phyloP scores from a whole-genome alignment of 176 grass and related monocot genomes.

The Saccharum officinarum region DNA sequence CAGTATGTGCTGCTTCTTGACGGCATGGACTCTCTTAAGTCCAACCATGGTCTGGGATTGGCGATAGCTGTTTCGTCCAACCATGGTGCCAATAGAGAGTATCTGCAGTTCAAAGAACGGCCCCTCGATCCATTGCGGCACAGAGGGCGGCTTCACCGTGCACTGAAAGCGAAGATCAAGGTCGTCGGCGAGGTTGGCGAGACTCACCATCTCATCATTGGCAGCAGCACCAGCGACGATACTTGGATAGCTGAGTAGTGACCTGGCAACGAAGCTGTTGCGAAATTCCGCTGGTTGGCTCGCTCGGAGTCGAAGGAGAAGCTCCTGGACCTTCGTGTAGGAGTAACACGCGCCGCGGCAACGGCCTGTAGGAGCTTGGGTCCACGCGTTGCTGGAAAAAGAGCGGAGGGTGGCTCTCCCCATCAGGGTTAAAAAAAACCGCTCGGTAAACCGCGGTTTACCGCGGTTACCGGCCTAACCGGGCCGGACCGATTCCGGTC shows the following conservation, averaged over 20 bases:
- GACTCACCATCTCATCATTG: background rate
- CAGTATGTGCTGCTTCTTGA: too few species aligned
- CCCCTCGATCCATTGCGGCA: constrained; percentile 30
- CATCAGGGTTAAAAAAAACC: too few species aligned
- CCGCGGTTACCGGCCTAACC: too few species aligned
- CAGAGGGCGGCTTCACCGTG: background rate
- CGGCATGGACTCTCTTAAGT: background rate
- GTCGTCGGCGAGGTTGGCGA: constrained; percentile 57
- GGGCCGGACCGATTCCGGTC: too few species aligned
- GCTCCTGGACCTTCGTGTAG: constrained; percentile 43
- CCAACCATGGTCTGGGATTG: too few species aligned
- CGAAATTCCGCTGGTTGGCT: constrained; percentile 54
- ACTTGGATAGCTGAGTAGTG: constrained; percentile 69
- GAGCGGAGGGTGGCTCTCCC: background rate
- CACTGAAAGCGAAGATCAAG: constrained; percentile 38
- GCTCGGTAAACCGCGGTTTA: too few species aligned
- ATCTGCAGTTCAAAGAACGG: constrained; percentile 59
- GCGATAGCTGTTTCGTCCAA: background rate
- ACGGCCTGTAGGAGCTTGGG: background rate
- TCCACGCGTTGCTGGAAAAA: background rate
- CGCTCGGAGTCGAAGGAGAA: background rate
- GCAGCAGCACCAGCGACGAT: background rate
- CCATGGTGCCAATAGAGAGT: constrained; percentile 34
- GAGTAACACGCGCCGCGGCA: constrained; percentile 32
- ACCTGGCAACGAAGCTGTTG: constrained; percentile 57